Conservation (phyloP, 176 grass and related monocot species). For the Areca catechu region DNA sequence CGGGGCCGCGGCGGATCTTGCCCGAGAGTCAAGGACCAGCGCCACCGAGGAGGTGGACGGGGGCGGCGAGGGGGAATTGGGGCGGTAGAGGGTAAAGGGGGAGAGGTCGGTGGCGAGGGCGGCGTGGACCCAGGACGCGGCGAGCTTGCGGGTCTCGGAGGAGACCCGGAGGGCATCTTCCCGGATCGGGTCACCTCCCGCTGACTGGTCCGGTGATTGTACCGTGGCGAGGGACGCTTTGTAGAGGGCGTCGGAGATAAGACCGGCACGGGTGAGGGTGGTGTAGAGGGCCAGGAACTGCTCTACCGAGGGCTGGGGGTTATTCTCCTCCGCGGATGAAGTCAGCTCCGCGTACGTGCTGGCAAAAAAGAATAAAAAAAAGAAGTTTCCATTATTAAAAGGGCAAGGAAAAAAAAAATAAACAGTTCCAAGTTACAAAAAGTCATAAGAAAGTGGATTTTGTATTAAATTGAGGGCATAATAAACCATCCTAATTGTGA, state of each 20-base stretch:
- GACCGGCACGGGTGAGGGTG: conserved; percentile 1
- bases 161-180: conserved; percentile 38
- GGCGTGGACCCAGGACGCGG: conserved; percentile 60
- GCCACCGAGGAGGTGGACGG: conserved; percentile 26
- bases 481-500: no score
- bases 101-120: conserved; percentile 76
- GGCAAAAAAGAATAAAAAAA: no score
- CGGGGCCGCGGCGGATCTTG: conserved; percentile 28
- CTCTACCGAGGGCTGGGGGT: conserved; percentile 34
- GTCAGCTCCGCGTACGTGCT: conserved; percentile 9
- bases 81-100: conserved; percentile 60
- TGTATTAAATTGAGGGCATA: no score
- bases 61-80: conserved; percentile 11
- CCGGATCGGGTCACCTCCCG: background rate
- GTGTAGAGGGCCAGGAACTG: conserved; percentile 36
- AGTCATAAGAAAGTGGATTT: no score
- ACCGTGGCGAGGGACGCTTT: conserved; percentile 13
- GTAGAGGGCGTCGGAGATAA: conserved; percentile 3
- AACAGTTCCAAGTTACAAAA: no score
- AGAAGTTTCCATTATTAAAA: no score
- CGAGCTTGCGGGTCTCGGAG: conserved; percentile 42
- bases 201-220: conserved; percentile 15
- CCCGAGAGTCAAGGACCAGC: conserved; percentile 26
- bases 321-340: conserved; percentile 14
- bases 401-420: no score